A percentile compares a stretch with the other conserved stretches of the same genome.
Evolutionary conservation across 148 eudicot species (phyloP).

Genomic region (Oxyria digyna): DNA sequence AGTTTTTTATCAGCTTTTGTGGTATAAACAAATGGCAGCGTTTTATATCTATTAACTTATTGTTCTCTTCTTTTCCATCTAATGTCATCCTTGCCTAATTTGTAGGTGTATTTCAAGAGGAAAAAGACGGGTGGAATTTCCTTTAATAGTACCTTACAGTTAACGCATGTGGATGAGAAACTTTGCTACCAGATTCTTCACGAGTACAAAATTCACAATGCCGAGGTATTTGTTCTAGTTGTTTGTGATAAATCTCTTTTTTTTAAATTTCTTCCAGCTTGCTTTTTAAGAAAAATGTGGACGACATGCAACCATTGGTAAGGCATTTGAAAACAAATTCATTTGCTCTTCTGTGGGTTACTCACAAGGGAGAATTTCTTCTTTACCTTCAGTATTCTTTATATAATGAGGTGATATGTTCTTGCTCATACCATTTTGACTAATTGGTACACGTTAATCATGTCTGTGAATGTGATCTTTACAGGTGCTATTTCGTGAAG

Average conservation of each 20-base stretch:
- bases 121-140: slow-evolving; percentile 98
- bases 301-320: not conserved
- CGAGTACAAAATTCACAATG: slow-evolving; percentile 97
- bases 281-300: not conserved
- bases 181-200: slow-evolving; percentile 97
- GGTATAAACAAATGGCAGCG: not conserved
- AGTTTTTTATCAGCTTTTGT: not conserved
- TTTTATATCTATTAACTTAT: not conserved
- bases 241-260: not conserved
- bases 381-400: not conserved
- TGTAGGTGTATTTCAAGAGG: slow-evolving; percentile 91
- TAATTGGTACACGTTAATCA: not conserved
- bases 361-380: not conserved
- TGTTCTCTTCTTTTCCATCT: not conserved
- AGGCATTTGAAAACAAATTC: not conserved
- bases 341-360: not conserved
- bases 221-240: slow-evolving; percentile 49
- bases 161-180: slow-evolving; percentile 97
- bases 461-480: not conserved
- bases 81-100: not conserved
- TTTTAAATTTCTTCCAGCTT: not conserved
- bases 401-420: not conserved
- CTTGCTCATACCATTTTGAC: not conserved
- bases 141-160: slow-evolving; percentile 70
- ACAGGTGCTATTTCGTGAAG: slow-evolving; percentile 93